Evolutionary conservation across 768 basidiomycete species (phyloP).

Genomic region (Naganishia onofrii): DNA sequence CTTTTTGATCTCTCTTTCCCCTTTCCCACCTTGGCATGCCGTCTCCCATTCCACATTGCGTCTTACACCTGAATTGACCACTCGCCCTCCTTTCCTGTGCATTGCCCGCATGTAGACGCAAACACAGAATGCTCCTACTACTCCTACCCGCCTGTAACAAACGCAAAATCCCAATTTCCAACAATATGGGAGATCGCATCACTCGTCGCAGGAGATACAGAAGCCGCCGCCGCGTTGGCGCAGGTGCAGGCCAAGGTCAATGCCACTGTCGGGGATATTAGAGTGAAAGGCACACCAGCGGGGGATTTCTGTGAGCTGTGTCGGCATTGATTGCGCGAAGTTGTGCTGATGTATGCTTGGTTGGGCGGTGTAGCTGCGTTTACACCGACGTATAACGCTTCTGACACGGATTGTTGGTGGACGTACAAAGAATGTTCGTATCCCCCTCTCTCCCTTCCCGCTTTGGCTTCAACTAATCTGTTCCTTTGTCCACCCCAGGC

Average conservation of each 20-base stretch:
- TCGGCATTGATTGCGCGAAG: too few species aligned
- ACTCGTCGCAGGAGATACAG: conserved; percentile 48
- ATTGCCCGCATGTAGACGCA: conserved; percentile 32
- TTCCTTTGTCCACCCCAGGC: conserved; percentile 34
- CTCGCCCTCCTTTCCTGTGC: background rate
- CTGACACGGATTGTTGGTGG: conserved; percentile 55
- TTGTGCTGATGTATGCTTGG: conserved; percentile 2
- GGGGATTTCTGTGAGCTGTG: conserved; percentile 45
- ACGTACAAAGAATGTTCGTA: conserved; percentile 34
- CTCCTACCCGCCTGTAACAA: conserved; percentile 41
- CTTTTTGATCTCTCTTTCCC: too few species aligned
- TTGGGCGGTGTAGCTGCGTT: conserved; percentile 33
- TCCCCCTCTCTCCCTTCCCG: background rate
- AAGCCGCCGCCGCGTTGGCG: conserved; percentile 42
- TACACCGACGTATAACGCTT: conserved; percentile 36
- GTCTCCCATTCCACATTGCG: background rate
- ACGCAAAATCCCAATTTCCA: conserved; percentile 41
- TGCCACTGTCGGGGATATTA: conserved; percentile 41
- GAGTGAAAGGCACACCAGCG: conserved; percentile 44
- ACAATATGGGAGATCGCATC: conserved; percentile 43
- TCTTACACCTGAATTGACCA: too few species aligned
- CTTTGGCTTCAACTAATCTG: background rate
- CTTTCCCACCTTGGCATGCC: too few species aligned
- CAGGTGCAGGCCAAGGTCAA: conserved; percentile 46
- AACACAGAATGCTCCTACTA: conserved; percentile 47